phyloP scores from a whole-genome alignment of 805 yeast genomes.

The Lachancea cidri region DNA sequence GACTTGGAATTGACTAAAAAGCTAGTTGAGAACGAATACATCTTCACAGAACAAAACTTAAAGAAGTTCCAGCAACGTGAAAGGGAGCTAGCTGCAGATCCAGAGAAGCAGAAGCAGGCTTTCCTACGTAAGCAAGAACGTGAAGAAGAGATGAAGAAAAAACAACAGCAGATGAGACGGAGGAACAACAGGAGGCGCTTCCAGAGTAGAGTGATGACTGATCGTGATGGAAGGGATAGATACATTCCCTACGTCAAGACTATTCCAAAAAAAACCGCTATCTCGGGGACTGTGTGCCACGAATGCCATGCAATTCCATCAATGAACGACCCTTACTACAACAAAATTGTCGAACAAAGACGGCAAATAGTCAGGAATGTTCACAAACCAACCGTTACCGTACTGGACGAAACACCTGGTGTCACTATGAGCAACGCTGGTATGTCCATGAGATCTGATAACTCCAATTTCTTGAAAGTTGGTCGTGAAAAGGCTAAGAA shows the following conservation, averaged over 20 bases:
- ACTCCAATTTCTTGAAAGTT: constrained; percentile 60
- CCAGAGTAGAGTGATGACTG: constrained; percentile 35
- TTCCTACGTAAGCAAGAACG: constrained; percentile 31
- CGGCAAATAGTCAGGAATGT: constrained; percentile 43
- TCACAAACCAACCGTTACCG: constrained; percentile 57
- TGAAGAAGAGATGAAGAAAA: constrained; percentile 33
- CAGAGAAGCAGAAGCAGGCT: constrained; percentile 35
- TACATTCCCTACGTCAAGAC: constrained; percentile 80
- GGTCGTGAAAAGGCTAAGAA: constrained; percentile 45
- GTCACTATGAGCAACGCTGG: constrained; percentile 83
- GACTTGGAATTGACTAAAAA: constrained; percentile 74
- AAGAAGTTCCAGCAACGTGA: constrained; percentile 44
- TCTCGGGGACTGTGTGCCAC: constrained; percentile 84
- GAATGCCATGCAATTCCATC: constrained; percentile 89
- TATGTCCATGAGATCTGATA: constrained; percentile 69
- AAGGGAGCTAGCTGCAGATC: constrained; percentile 33
- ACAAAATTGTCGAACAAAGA: constrained; percentile 54
- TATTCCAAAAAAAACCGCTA: constrained; percentile 79
- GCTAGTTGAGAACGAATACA: constrained; percentile 77
- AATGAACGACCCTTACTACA: constrained; percentile 63
- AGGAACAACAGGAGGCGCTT: constrained; percentile 33
- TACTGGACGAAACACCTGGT: constrained; percentile 78
- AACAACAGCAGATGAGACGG: constrained; percentile 36
- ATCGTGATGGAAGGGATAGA: constrained; percentile 39
- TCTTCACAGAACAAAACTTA: constrained; percentile 82